Evolutionary conservation across 257 asterid genomes (phyloP), one percentile per base, ranked within the genome.

Genomic region (Scutellaria barbata): DNA sequence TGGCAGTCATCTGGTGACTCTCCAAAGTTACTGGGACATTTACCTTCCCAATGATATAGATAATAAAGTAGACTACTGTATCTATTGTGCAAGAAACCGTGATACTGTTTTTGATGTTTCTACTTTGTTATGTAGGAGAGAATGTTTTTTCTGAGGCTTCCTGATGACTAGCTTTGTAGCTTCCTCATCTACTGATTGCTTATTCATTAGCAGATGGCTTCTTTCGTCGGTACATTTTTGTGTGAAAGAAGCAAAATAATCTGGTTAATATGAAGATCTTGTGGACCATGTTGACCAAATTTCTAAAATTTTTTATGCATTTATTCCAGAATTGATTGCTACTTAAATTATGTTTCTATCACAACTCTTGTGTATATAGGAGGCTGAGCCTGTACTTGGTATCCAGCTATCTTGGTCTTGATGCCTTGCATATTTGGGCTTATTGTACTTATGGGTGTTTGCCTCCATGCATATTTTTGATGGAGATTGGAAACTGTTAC

Each of bases 211-310:
- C 47, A 47, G 53, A 48, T 20, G 11, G 12, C 64, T 22, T 58
- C n/a, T 45, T 50, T 47, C 12, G 8, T 39, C 13, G 45, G 57
- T 58, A 58, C 68, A 45, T 70, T 33, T 33, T 11, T 20, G 40
- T 39, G 48, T 66, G 30, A 60, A 41, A 58, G 59, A 56, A 63
- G 70, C 30, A 20, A 52, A 45, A 42, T 56, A 51, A 12, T 67
- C 71, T 37, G 25, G 75, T 66, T 66, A 17, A 52, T 59, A 52
- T 45, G 65, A 41, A 5, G 74, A 62, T 76, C 54, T 46, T 55
- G 58, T 7, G n/a, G 50, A 51, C 10, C 47, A 35, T 52, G 39
- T 60, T 70, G 55, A 14, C 53, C 12, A 12, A 12, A 9, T 22
- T 22, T 22, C 25, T 22, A 22, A 22, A 22, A 22, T 22, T 22